A percentile compares a stretch with the other conserved stretches of the same genome.
Evolutionary conservation across 305 asterid species (phyloP).

Genomic region (Solanum aculeatissimum): DNA sequence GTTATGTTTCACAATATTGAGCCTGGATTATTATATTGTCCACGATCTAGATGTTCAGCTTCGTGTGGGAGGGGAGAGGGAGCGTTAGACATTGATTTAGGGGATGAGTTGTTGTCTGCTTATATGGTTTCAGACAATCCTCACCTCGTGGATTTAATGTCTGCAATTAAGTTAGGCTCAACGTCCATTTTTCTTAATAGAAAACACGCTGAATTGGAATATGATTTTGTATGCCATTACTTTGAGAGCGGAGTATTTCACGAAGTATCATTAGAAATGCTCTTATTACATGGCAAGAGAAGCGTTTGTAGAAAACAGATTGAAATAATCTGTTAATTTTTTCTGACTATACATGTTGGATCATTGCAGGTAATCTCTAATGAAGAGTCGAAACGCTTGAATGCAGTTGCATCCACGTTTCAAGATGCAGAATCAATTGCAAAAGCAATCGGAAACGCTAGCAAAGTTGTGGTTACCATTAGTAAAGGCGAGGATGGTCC

Average conservation of each 20-base stretch:
- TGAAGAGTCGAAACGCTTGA: slow-evolving; percentile 62
- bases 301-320: background rate
- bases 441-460: slow-evolving; percentile 80
- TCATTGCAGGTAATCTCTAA: slow-evolving; percentile 53
- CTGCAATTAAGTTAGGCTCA: background rate
- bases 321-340: background rate
- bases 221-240: background rate
- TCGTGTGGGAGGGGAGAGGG: background rate
- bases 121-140: background rate
- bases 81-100: background rate
- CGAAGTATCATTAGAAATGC: background rate
- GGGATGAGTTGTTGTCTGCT: background rate
- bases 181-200: background rate
- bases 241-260: background rate
- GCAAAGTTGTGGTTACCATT: slow-evolving; percentile 86
- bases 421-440: slow-evolving; percentile 72
- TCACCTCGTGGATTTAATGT: background rate
- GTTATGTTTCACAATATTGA: background rate
- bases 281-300: background rate
- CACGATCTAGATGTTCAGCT: background rate
- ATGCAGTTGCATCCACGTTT: slow-evolving; percentile 65
- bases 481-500: slow-evolving; percentile 71
- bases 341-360: background rate
- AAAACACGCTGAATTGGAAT: background rate
- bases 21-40: background rate